Evolutionary conservation across 2,329 filamentous ascomycete species (phyloP).

Genomic region (Aspergillus aculeatinus): DNA sequence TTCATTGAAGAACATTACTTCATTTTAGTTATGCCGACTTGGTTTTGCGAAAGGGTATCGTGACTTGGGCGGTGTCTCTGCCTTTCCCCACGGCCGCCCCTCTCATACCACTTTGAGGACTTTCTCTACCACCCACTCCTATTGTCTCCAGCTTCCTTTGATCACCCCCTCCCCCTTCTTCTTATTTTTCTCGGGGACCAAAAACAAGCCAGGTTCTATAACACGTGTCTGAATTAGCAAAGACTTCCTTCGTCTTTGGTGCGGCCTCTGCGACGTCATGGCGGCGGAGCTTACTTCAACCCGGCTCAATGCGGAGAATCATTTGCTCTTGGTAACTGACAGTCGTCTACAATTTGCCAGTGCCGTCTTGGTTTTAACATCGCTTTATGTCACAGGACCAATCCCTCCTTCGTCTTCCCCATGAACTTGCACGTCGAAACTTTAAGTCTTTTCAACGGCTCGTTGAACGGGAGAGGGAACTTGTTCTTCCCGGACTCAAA

Average conservation of each 20-base stretch:
- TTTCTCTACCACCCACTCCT: neutral
- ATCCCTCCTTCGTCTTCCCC: conserved; percentile 85
- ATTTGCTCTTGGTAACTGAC: conserved; percentile 47
- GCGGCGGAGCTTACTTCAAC: conserved; percentile 47
- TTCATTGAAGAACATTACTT: conserved; percentile 1
- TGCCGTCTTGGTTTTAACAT: conserved; percentile 5
- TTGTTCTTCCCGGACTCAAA: conserved; percentile 50
- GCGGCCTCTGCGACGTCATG: conserved; percentile 25
- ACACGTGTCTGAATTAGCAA: neutral
- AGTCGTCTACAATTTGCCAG: conserved; percentile 3
- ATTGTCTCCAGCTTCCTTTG: neutral
- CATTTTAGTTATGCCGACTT: neutral
- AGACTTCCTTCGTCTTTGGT: neutral
- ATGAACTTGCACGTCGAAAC: conserved; percentile 90
- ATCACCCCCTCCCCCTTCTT: too few species aligned
- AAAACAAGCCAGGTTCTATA: neutral
- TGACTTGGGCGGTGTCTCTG: conserved; percentile 12
- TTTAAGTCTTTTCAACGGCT: conserved; percentile 70
- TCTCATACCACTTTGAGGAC: conserved; percentile 1
- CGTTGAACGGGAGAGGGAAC: conserved; percentile 50
- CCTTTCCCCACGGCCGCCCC: neutral
- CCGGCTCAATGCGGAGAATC: conserved; percentile 52
- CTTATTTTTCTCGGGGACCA: too few species aligned
- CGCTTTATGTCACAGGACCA: conserved; percentile 65
- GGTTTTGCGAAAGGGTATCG: conserved; percentile 2